Evolutionary conservation across 768 basidiomycete genomes (phyloP).

Genomic region (Lentinus brumalis): DNA sequence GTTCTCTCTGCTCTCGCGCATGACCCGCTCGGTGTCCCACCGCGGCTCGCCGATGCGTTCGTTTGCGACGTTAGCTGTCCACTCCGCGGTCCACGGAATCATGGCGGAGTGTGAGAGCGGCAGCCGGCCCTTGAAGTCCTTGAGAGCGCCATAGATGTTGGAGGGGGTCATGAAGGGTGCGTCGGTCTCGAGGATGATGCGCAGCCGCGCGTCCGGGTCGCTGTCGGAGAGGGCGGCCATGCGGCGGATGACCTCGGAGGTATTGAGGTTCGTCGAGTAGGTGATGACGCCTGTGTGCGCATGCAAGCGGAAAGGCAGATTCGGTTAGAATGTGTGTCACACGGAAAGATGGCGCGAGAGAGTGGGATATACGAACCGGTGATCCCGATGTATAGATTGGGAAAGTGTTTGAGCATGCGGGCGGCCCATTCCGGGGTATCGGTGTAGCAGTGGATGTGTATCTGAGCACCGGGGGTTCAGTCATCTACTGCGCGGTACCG

Average conservation of each 20-base stretch:
- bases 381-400: constrained; percentile 82
- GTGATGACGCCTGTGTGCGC: constrained; percentile 67
- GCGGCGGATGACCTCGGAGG: constrained; percentile 62
- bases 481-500: neutral
- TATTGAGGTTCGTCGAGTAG: constrained; percentile 74
- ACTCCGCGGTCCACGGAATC: constrained; percentile 86
- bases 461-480: constrained; percentile 38
- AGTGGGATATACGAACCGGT: constrained; percentile 49
- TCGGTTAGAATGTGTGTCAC: constrained; percentile 44
- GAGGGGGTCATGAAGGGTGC: constrained; percentile 86
- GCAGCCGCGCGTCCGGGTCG: constrained; percentile 22
- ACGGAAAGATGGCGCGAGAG: constrained; percentile 41
- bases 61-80: constrained; percentile 53
- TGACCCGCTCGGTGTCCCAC: constrained; percentile 59
- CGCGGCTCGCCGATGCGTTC: constrained; percentile 11
- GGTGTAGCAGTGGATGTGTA: constrained; percentile 89
- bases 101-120: constrained; percentile 78
- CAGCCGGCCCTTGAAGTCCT: constrained; percentile 52
- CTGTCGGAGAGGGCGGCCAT: constrained; percentile 24
- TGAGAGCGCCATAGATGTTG: constrained; percentile 64
- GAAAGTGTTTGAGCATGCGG: constrained; percentile 72
- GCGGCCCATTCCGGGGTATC: constrained; percentile 76
- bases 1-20: constrained; percentile 65
- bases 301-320: neutral
- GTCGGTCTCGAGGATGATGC: constrained; percentile 76